Evolutionary conservation across 805 yeast genomes (phyloP).

Genomic region (Ogataea saltuana): DNA sequence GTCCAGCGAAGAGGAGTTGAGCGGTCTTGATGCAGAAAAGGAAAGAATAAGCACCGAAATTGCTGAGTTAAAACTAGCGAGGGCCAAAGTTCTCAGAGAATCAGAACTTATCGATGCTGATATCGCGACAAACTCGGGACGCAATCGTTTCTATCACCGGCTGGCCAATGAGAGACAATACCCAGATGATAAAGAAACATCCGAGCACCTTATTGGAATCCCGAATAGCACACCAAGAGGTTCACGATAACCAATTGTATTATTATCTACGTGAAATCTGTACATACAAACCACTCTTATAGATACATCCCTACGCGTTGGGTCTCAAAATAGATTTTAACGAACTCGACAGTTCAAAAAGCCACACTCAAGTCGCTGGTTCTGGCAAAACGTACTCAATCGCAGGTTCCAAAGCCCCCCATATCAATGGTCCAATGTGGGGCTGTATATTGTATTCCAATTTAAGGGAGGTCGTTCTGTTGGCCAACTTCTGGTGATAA

Average conservation of each 20-base stretch:
- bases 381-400: slow-evolving; percentile 27
- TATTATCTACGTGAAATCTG: neutral
- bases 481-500: slow-evolving; percentile 58
- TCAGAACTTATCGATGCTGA: neutral
- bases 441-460: slow-evolving; percentile 95
- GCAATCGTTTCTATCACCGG: neutral
- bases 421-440: slow-evolving; percentile 74
- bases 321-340: no score
- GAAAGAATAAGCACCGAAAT: neutral
- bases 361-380: slow-evolving; percentile 5
- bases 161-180: slow-evolving; percentile 1
- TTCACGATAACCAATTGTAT: neutral
- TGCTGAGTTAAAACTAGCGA: neutral
- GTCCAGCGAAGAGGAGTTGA: neutral
- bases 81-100: neutral
- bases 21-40: neutral
- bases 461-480: slow-evolving; percentile 64
- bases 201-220: no score
- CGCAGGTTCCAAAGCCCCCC: slow-evolving; percentile 52
- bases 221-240: no score
- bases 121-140: neutral
- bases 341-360: no score
- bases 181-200: neutral
- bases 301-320: slow-evolving; percentile 2
- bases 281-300: slow-evolving; percentile 4